phyloP scores from a whole-genome alignment of 2,329 filamentous ascomycete genomes.

The Clonostachys sp. region DNA sequence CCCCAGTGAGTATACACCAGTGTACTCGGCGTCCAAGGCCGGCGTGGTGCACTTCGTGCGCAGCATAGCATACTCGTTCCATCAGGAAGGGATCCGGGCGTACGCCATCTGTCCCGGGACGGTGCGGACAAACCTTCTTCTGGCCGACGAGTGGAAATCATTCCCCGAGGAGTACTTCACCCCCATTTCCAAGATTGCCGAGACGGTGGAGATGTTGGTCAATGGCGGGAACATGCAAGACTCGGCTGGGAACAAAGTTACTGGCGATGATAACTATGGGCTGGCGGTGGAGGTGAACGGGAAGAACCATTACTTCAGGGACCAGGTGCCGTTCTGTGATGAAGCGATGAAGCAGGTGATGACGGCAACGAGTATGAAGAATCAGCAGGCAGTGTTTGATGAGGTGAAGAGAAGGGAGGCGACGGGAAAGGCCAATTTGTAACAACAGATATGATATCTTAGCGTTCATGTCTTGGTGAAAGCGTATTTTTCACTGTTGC shows the following conservation, averaged over 20 bases:
- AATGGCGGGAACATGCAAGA: constrained; percentile 13
- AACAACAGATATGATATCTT: too few species aligned
- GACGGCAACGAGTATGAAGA: constrained; percentile 11
- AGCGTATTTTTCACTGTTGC: too few species aligned
- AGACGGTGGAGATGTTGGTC: constrained; percentile 16
- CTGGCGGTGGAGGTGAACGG: constrained; percentile 19
- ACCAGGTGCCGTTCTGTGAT: constrained; percentile 13
- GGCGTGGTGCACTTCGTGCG: constrained; percentile 25
- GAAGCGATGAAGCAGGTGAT: constrained; percentile 13
- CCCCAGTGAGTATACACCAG: constrained; percentile 16
- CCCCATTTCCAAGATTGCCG: constrained; percentile 17
- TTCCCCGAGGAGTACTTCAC: constrained; percentile 22
- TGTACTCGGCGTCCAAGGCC: constrained; percentile 24
- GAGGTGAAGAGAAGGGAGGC: constrained; percentile 5
- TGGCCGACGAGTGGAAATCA: constrained; percentile 15
- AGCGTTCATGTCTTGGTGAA: too few species aligned
- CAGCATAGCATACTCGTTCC: constrained; percentile 14
- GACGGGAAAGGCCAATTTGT: background rate
- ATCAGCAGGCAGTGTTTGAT: constrained; percentile 7
- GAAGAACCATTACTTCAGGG: constrained; percentile 22
- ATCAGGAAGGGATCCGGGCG: constrained; percentile 17
- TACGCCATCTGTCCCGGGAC: constrained; percentile 23
- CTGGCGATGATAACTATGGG: constrained; percentile 11
- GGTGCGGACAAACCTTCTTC: constrained; percentile 20
- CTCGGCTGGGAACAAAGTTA: constrained; percentile 12